Conservation (phyloP, 352 stramenopile species). For the Globisporangium spiculum region DNA sequence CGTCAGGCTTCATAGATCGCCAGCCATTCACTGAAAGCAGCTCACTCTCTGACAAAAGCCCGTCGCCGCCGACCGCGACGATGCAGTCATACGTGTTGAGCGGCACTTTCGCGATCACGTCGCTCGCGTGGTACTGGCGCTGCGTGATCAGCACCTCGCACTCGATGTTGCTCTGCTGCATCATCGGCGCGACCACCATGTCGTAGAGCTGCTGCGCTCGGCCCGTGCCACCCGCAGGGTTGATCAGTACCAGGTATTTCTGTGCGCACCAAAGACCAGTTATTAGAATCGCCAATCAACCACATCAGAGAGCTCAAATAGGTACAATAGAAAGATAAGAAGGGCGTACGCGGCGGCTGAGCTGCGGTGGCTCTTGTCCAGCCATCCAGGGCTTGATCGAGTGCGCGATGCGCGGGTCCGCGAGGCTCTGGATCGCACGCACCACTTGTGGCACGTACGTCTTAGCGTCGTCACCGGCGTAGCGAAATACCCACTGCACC, state of each 20-base stretch:
- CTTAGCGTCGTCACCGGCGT: slow-evolving; percentile 24
- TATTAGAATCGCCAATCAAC: slow-evolving; percentile 10
- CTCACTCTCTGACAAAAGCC: slow-evolving; percentile 62
- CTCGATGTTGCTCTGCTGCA: slow-evolving; percentile 53
- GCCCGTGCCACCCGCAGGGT: slow-evolving; percentile 53
- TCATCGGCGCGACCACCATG: slow-evolving; percentile 41
- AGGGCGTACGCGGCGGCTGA: slow-evolving; percentile 35
- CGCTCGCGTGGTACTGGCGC: slow-evolving; percentile 49
- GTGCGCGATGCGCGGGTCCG: slow-evolving; percentile 34
- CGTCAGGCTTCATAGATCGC: background rate
- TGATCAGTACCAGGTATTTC: slow-evolving; percentile 68
- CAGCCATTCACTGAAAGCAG: background rate
- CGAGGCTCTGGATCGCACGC: slow-evolving; percentile 39
- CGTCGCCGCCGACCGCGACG: slow-evolving; percentile 61
- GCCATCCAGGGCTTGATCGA: slow-evolving; percentile 12
- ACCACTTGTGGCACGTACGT: slow-evolving; percentile 31
- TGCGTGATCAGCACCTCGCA: slow-evolving; percentile 49
- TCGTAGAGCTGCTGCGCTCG: slow-evolving; percentile 55
- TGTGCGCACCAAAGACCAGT: background rate
- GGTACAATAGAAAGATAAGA: slow-evolving; percentile 3
- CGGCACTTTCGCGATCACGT: slow-evolving; percentile 37
- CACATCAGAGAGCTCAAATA: background rate
- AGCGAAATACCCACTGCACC: slow-evolving; percentile 51
- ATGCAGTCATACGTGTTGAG: slow-evolving; percentile 60
- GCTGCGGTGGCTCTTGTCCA: slow-evolving; percentile 19